A percentile compares a stretch with the other conserved stretches of the same genome.
These are phyloP conservation scores for Yamadazyma mexicana DNA, from an alignment of 1,139 yeast genomes.

Conservation along the genomic window DNA sequence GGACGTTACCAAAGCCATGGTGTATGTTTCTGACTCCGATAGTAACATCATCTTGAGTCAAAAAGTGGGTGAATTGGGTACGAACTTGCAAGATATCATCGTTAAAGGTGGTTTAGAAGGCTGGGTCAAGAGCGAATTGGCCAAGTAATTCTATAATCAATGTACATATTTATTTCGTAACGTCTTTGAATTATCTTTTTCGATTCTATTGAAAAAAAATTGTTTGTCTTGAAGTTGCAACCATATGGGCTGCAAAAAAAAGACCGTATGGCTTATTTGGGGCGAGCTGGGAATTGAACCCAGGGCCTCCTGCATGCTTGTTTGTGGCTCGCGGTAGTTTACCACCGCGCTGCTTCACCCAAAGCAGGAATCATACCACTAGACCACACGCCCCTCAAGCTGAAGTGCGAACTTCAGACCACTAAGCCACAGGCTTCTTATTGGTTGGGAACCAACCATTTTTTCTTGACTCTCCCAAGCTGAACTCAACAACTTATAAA, in stretches of 20 bases:
- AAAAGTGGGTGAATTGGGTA: constrained; percentile 93
- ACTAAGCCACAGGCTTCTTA: neutral
- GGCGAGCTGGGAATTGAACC: constrained; percentile 20
- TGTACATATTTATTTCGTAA: constrained; percentile 2
- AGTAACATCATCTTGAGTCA: constrained; percentile 71
- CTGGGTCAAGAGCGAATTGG: constrained; percentile 85
- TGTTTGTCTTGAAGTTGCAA: no score
- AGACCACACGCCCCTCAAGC: constrained; percentile 25
- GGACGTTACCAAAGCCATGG: constrained; percentile 87
- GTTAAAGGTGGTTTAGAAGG: constrained; percentile 98
- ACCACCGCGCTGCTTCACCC: constrained; percentile 12
- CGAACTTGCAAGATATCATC: constrained; percentile 92
- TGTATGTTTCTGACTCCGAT: constrained; percentile 68
- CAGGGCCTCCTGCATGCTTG: constrained; percentile 19
- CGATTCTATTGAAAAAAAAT: no score
- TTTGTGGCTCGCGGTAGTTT: neutral
- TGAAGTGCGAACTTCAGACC: neutral
- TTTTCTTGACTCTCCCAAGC: no score
- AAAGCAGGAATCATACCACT: constrained; percentile 27
- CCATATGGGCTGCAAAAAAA: no score
- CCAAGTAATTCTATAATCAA: constrained; percentile 14
- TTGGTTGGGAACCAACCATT: no score
- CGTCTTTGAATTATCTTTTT: no score
- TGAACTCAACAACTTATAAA: no score
- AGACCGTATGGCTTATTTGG: no score